Percentiles rank a stretch among this genome's conserved stretches.
Evolutionary conservation across 495 filamentous ascomycete species (phyloP).

Genomic region (Penicillium malachiteum): DNA sequence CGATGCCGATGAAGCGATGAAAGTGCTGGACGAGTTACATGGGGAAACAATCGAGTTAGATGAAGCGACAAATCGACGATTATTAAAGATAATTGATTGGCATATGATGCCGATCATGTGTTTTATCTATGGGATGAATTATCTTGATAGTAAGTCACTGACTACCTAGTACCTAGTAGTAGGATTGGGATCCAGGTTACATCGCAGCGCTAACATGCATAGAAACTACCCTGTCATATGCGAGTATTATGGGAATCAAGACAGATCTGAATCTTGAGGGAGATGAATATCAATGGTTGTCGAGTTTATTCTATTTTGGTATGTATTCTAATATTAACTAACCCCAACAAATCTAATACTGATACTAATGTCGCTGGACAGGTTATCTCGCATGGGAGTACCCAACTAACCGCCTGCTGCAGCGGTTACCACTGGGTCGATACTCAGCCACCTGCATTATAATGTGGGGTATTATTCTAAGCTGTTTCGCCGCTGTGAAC

Average conservation of each 20-base stretch:
- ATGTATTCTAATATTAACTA: not conserved
- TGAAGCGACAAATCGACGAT: conserved; percentile 52
- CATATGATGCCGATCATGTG: conserved; percentile 65
- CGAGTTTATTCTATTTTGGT: conserved; percentile 64
- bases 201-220: not conserved
- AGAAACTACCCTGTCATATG: conserved; percentile 64
- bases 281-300: conserved; percentile 54
- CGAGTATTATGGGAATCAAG: conserved; percentile 61
- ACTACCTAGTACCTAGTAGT: too few relatives aligned
- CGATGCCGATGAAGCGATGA: conserved; percentile 62
- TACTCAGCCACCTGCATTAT: conserved; percentile 57
- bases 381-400: conserved; percentile 66
- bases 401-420: conserved; percentile 59
- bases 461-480: conserved; percentile 57
- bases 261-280: conserved; percentile 43
- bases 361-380: conserved; percentile 11
- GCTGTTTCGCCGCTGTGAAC: conserved; percentile 52
- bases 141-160: conserved; percentile 58
- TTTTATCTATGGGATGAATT: conserved; percentile 63
- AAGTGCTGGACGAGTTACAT: conserved; percentile 48
- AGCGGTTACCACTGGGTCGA: conserved; percentile 58
- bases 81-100: conserved; percentile 58
- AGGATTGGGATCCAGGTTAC: not conserved
- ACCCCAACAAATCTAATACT: too few relatives aligned
- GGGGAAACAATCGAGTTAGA: conserved; percentile 53